Base-by-base conservation (phyloP, 2,329 filamentous ascomycete genomes). In the Periconia macrospinosa region DNA sequence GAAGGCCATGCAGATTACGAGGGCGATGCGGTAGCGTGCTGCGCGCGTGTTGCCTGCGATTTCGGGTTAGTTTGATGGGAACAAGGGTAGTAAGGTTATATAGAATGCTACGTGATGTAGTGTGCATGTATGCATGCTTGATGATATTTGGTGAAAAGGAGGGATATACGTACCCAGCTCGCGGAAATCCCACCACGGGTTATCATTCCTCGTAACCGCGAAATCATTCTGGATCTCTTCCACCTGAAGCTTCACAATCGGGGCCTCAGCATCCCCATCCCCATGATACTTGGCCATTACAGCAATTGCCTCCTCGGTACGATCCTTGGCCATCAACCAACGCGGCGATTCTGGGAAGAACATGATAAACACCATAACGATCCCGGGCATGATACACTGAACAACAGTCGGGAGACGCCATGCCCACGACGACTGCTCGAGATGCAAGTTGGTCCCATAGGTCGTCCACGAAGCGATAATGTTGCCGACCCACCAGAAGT, bases 231-330 rank as follows among this genome's bases (percentile, higher is more conserved):
- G 63, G 23, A 76, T 76, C 44, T 76, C 73, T 18, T 66, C 63
- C 27, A 76, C 52, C 45, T 76, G 72, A 1, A 76, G 65, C 30
- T 69, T 63, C 1, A 72, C 69, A 19, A 72, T 62, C 47, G 73
- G 68, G 6, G 69, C 65, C 30, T 72, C 59, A 7, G 60, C 49
- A 49, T 76, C 65, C 2, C 77, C 78, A 52, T 84, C 78, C 3
- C 81, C 77, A 59, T 85, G 85, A 59, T 86, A 83, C 55, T 81
- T 81, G 8, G 81, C 78, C 50, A 89, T 75, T n/a, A 85, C 78
- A 1, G 77, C 72, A 41, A 81, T 75, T 1, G 83, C 84, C 61
- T 86, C 80, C 23, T 85, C 83, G 10, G 77, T 71, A 15, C 81
- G 79, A 45, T 83, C 81, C 35, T 83, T 78, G 46, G 77, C 75